Conservation (phyloP, 192 early-diverging fungal species). For the Coemansia sp. region DNA sequence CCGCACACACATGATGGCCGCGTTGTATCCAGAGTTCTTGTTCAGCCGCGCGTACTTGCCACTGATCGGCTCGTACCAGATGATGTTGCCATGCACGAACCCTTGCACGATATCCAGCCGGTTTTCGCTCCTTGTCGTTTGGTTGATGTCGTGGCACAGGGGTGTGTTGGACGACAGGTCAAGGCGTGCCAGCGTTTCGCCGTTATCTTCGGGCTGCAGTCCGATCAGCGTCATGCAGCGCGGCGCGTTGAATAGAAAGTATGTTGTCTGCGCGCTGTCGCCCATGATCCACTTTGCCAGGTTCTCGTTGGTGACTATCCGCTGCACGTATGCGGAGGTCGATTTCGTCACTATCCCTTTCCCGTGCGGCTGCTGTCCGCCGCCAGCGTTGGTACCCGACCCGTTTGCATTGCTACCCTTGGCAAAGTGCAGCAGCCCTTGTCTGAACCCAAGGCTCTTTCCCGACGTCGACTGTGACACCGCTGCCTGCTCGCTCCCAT, state of each 20-base stretch:
- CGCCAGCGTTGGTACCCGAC: neutral
- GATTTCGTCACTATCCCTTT: constrained; percentile 71
- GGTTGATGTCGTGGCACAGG: constrained; percentile 84
- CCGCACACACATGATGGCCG: constrained; percentile 73
- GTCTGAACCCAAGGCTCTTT: constrained; percentile 23
- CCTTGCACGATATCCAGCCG: constrained; percentile 87
- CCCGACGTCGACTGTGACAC: constrained; percentile 5
- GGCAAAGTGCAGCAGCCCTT: constrained; percentile 18
- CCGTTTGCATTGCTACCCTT: constrained; percentile 1
- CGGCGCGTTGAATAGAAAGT: constrained; percentile 40
- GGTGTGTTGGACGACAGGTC: constrained; percentile 73
- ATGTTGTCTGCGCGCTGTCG: constrained; percentile 15
- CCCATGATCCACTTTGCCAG: constrained; percentile 49
- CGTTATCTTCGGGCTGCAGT: constrained; percentile 38
- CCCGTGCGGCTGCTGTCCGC: constrained; percentile 44
- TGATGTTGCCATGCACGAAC: constrained; percentile 71
- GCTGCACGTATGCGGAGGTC: constrained; percentile 68
- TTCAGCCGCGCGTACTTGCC: constrained; percentile 85
- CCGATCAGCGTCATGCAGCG: constrained; percentile 22
- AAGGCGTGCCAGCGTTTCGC: constrained; percentile 76
- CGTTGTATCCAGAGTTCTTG: constrained; percentile 70
- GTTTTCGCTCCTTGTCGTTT: constrained; percentile 62
- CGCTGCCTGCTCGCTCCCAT: constrained; percentile 12
- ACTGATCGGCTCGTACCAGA: constrained; percentile 84
- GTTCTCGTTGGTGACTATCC: constrained; percentile 71